Evolutionary conservation across 1,284 basidiomycete species (phyloP).

Genomic region (Ganoderma sinense): DNA sequence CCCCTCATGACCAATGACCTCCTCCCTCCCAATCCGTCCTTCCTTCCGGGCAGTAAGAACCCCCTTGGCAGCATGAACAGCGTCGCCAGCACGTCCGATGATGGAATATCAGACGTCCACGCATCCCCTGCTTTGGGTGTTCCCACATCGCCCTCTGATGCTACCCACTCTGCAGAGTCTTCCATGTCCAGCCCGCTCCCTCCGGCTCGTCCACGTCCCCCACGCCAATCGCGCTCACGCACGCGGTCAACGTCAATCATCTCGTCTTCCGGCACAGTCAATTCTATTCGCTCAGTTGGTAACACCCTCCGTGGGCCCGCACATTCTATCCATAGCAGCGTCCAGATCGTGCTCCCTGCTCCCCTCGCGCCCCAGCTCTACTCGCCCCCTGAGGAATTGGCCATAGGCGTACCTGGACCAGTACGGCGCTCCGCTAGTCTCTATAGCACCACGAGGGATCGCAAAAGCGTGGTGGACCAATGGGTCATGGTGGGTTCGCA

Average conservation of each 20-base stretch:
- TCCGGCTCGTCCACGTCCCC: slow-evolving; percentile 26
- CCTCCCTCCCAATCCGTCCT: slow-evolving; percentile 39
- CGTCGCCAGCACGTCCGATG: slow-evolving; percentile 28
- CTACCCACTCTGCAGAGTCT: slow-evolving; percentile 31
- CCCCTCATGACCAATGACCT: slow-evolving; percentile 29
- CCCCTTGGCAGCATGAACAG: slow-evolving; percentile 32
- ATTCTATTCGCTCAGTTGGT: slow-evolving; percentile 34
- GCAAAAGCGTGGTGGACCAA: slow-evolving; percentile 38
- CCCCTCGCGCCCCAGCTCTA: slow-evolving; percentile 54
- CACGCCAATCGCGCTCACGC: slow-evolving; percentile 27
- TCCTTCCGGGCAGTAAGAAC: slow-evolving; percentile 27
- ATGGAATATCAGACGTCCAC: slow-evolving; percentile 16
- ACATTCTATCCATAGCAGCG: slow-evolving; percentile 58
- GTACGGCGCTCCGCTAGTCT: slow-evolving; percentile 22
- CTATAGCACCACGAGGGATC: slow-evolving; percentile 18
- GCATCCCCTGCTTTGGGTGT: background rate
- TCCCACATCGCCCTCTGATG: slow-evolving; percentile 26
- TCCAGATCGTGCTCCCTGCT: slow-evolving; percentile 68
- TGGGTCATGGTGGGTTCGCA: slow-evolving; percentile 38
- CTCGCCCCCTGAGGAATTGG: slow-evolving; percentile 19
- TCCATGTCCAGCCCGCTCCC: slow-evolving; percentile 25
- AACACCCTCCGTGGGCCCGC: slow-evolving; percentile 53
- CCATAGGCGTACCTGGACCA: background rate
- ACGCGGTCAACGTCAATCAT: slow-evolving; percentile 45
- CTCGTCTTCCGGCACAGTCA: slow-evolving; percentile 46